phyloP scores from a whole-genome alignment of 1,284 basidiomycete genomes.

The Malassezia japonica region DNA sequence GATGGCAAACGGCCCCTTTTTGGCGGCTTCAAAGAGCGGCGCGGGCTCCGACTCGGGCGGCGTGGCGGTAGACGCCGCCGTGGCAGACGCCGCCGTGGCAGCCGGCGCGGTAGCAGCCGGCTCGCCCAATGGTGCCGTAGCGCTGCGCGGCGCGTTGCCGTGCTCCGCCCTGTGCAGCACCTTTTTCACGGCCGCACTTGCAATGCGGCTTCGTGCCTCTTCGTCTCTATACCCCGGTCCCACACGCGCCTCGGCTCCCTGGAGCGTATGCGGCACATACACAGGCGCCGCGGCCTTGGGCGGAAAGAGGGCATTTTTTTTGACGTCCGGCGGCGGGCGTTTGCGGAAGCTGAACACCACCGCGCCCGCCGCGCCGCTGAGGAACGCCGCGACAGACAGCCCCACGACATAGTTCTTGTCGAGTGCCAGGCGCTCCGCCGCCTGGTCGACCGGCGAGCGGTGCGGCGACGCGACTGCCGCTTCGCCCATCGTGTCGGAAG shows the following conservation, averaged over 20 bases:
- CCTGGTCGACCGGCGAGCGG: neutral
- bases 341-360: conserved; percentile 1
- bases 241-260: too few relatives aligned
- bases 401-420: neutral
- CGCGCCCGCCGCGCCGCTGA: conserved; percentile 8
- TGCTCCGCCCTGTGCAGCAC: too few relatives aligned
- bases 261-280: too few relatives aligned
- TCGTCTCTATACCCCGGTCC: too few relatives aligned
- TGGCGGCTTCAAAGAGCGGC: neutral
- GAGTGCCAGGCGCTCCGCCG: neutral
- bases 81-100: too few relatives aligned
- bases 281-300: too few relatives aligned
- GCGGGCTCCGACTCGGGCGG: neutral
- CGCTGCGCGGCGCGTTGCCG: too few relatives aligned
- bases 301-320: too few relatives aligned
- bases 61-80: neutral
- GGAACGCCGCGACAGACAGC: conserved; percentile 3
- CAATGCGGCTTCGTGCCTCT: too few relatives aligned
- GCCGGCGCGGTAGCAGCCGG: too few relatives aligned
- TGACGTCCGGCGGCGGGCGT: neutral
- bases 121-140: too few relatives aligned
- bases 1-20: conserved; percentile 1
- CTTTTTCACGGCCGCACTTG: too few relatives aligned
- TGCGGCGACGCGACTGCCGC: neutral
- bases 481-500: neutral